phyloP scores from a whole-genome alignment of 2,329 filamentous ascomycete species.

The Cladophialophora psammophila region DNA sequence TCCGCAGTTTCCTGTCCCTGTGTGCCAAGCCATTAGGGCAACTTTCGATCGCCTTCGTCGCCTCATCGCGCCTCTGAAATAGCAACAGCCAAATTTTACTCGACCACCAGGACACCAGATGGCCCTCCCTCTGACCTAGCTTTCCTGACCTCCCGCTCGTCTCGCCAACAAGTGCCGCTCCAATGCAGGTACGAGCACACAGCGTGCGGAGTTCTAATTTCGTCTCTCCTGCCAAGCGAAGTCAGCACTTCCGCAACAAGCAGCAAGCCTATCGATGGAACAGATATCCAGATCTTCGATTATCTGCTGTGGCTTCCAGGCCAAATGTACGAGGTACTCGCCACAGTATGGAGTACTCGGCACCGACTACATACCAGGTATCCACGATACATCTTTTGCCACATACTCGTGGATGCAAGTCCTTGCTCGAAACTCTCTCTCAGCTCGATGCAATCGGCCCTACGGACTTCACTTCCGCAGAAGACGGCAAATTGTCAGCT shows the following conservation, averaged over 20 bases:
- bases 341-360: not conserved
- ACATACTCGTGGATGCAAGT: not conserved
- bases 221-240: slow-evolving; percentile 7
- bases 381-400: not conserved
- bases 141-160: not conserved
- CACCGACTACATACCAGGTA: no score
- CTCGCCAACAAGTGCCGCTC: not conserved
- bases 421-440: not conserved
- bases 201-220: slow-evolving; percentile 5
- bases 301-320: not conserved
- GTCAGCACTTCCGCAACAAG: not conserved
- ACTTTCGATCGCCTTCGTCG: not conserved
- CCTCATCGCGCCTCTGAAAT: not conserved
- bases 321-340: not conserved
- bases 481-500: not conserved
- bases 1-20: not conserved
- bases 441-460: not conserved
- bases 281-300: not conserved
- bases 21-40: not conserved
- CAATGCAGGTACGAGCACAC: slow-evolving; percentile 18
- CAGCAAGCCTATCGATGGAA: slow-evolving; percentile 1
- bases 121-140: no score
- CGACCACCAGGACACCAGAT: not conserved
- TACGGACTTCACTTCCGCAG: not conserved
- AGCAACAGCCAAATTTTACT: not conserved